Base-by-base conservation (phyloP, 495 filamentous ascomycete species). In the Xylaria longipes region DNA sequence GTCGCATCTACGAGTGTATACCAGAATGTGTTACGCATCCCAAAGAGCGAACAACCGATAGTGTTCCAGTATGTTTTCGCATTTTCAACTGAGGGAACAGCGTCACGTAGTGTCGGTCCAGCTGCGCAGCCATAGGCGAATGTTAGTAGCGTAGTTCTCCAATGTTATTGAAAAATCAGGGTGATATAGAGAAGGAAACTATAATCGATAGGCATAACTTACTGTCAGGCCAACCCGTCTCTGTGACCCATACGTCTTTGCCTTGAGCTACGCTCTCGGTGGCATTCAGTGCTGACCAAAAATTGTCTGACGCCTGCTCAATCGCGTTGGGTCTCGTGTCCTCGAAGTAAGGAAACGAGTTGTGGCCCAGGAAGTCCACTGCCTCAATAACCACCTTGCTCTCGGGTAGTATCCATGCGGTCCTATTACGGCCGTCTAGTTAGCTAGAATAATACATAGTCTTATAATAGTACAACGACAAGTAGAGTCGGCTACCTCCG, bases 141-240 rank as follows among this genome's bases (percentile, higher is more conserved):
- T 41, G 29, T 75, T 56, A 71, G 50, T 41, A 46, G 56, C 27
- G n/a, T 14, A 3, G 31, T 43, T 43, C n/a, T 12, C 29, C 7
- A 46, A 14, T 31, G 35, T 12, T 7, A 48, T 69, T 35, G 31
- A 61, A 33, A 33, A 69, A 6, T 22, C 9, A 45, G 8, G 56
- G 15, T 45, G 25, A 37, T 1, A n/a, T 2, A 68, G 6, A 37
- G 25, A 29, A 29, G 15, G 22, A 20, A 35, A 9, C 25, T 29
- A 20, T 17, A 66, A 5, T 52, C 27, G 1, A 46, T 31, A 22
- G 45, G 48, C 12, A 80, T 81, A 15, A 75, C 58, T 92, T 91
- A 76, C 80, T 84, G 35, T 89, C 89, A 60, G 93, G 92, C 91
- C 90, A 94, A 45, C 93, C 93, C 41, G 92, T 94, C 85, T 95